Evolutionary conservation across 2,329 filamentous ascomycete species (phyloP), one percentile per base, ranked within the genome.

Genomic region (Exophiala viscosa): DNA sequence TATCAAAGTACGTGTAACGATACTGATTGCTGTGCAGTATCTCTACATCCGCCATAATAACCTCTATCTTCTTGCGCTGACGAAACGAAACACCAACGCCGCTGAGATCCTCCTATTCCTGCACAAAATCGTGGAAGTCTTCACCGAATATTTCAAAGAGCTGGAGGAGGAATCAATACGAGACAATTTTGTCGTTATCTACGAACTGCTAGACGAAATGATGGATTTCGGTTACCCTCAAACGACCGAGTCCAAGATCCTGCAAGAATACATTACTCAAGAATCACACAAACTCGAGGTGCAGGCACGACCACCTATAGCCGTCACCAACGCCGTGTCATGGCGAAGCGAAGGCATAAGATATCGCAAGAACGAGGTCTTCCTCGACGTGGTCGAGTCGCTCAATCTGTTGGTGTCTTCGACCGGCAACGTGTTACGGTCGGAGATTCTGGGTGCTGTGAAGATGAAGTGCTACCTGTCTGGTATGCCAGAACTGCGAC

Each of bases 401-500:
- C 83, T 99, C 66, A 99, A 99, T 73, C 83, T 99, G 33, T 83
- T 99, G 15, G 93, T 99, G 15, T 95, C 90, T 48, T 84, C 91
- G 50, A 95, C 90, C 64, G 93, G 93, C 70, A 97, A 96, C 68
- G 93, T 99, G 3, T 77, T 99, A 55, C 87, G 93, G 18, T 96
- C 90, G 6, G 93, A 99, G 75, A 99, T 99, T 64, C 79, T 99
- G 18, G 93, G 93, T 50, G 91, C 93, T 39, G 86, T 99, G 71
- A 99, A 99, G 77, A 96, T 99, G 93, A 99, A 99, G 75, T 99
- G 93, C 74, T 99, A 99, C 69, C 80, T 99, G 13, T 96, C 90
- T 42, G 93, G 93, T 53, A 99, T 99, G 93, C 93, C 93, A 9
- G 93, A 99, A 74, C 74, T 99, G 66, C 86, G 93, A 23, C 74